A percentile compares a stretch with the other conserved stretches of the same genome.
These are phyloP conservation scores for Lipomyces kockii DNA, from an alignment of 805 yeast genomes.

Conservation along the genomic window DNA sequence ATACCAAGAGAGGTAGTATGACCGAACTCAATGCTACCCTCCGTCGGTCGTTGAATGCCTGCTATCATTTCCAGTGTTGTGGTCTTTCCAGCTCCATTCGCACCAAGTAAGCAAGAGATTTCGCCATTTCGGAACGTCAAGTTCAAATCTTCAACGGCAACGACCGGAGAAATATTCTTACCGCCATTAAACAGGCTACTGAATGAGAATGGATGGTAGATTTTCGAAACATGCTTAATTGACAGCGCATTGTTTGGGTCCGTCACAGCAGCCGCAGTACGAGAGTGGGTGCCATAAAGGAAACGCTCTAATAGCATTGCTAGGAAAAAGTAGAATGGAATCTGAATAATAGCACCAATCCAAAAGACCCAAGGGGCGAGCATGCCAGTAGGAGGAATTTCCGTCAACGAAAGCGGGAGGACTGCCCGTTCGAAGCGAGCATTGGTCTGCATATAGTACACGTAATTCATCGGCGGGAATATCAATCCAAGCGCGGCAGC, in stretches of 20 bases:
- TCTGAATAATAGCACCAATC: conserved; percentile 44
- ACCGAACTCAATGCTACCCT: conserved; percentile 40
- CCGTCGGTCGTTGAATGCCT: conserved; percentile 43
- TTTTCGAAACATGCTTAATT: conserved; percentile 39
- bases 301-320: conserved; percentile 41
- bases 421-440: conserved; percentile 42
- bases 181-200: conserved; percentile 18
- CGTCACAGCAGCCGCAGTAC: conserved; percentile 27
- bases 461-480: conserved; percentile 47
- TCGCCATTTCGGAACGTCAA: conserved; percentile 43
- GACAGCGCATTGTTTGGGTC: conserved; percentile 38
- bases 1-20: conserved; percentile 42
- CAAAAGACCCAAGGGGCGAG: conserved; percentile 40
- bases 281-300: conserved; percentile 39
- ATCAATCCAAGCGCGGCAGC: conserved; percentile 42
- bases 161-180: conserved; percentile 34
- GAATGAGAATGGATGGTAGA: conserved; percentile 38
- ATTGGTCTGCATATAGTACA: conserved; percentile 43
- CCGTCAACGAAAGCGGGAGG: conserved; percentile 38
- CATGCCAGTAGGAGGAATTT: conserved; percentile 42
- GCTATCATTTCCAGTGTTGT: conserved; percentile 48
- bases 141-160: conserved; percentile 44
- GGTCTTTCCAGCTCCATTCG: conserved; percentile 49
- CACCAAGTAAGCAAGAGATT: conserved; percentile 45
- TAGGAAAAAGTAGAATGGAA: conserved; percentile 40